phyloP scores from a whole-genome alignment of 192 early-diverging fungal species.

The Dimargaris verticillata region DNA sequence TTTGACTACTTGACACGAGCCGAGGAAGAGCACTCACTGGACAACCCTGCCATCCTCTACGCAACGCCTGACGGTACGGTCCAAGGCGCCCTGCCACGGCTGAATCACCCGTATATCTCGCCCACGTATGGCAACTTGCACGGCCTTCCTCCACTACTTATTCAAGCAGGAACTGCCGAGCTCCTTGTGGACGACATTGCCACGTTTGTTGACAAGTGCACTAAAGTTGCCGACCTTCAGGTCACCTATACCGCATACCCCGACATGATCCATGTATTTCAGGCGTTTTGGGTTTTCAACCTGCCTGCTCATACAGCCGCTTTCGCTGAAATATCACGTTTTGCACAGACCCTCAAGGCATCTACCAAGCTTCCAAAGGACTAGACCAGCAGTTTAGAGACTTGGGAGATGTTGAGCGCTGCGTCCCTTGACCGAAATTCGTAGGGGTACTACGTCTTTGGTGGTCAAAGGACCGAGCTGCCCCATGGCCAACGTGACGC shows the following conservation, averaged over 20 bases:
- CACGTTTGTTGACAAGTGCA: slow-evolving; percentile 16
- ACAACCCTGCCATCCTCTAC: slow-evolving; percentile 12
- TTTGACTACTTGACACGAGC: slow-evolving; percentile 14
- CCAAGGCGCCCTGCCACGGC: background rate
- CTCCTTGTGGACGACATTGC: slow-evolving; percentile 22
- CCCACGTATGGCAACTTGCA: slow-evolving; percentile 15
- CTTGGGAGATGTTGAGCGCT: no score
- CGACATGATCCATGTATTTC: slow-evolving; percentile 23
- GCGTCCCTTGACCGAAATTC: no score
- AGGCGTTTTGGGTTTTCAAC: slow-evolving; percentile 1
- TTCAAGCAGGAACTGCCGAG: slow-evolving; percentile 21
- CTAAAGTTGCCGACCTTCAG: background rate
- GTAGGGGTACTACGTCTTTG: no score
- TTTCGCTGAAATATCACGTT: no score
- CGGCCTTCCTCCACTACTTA: slow-evolving; percentile 18
- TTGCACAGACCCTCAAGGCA: no score
- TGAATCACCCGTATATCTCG: slow-evolving; percentile 19
- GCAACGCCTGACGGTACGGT: background rate
- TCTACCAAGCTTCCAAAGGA: no score
- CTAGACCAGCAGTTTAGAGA: no score
- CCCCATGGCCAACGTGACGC: no score
- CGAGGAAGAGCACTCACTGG: background rate
- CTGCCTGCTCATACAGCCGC: no score
- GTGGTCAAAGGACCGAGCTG: no score
- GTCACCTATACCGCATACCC: slow-evolving; percentile 13